Evolutionary conservation across 495 filamentous ascomycete species (phyloP).

Genomic region (Podospora tetraspora): DNA sequence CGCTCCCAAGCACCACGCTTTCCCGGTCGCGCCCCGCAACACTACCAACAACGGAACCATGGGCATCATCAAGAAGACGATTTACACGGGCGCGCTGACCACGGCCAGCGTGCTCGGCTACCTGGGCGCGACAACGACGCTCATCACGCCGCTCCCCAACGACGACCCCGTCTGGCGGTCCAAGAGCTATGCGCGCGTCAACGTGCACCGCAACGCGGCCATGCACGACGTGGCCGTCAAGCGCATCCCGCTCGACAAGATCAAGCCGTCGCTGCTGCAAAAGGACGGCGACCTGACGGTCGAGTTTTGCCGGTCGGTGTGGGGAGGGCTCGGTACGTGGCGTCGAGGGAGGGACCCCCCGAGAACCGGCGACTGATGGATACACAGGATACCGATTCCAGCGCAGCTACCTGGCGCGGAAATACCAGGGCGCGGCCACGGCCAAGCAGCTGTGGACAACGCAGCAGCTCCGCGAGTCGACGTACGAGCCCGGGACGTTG

Average conservation of each 20-base stretch:
- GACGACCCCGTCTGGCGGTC: conserved; percentile 60
- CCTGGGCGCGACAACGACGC: conserved; percentile 32
- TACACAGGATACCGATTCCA: conserved; percentile 57
- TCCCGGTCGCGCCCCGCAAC: neutral
- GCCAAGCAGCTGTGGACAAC: conserved; percentile 58
- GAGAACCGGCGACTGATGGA: neutral
- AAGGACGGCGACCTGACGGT: conserved; percentile 54
- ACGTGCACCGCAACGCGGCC: conserved; percentile 56
- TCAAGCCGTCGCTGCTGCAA: conserved; percentile 59
- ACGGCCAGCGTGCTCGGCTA: conserved; percentile 34
- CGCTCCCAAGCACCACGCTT: neutral
- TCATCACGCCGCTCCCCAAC: conserved; percentile 44
- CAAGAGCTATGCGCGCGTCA: conserved; percentile 50
- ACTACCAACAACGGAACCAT: conserved; percentile 25
- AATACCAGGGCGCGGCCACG: conserved; percentile 58
- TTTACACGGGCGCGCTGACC: conserved; percentile 41
- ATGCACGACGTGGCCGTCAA: conserved; percentile 59
- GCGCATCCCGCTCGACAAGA: conserved; percentile 54
- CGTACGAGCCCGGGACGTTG: conserved; percentile 57
- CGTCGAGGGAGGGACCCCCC: neutral
- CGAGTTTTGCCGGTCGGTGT: conserved; percentile 61
- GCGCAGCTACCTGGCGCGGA: conserved; percentile 54
- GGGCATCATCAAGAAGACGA: conserved; percentile 43
- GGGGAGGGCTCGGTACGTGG: conserved; percentile 57
- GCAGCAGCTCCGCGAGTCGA: conserved; percentile 46